Base-by-base conservation (phyloP, 1,139 yeast genomes). In the Kluyveromyces sp. region DNA sequence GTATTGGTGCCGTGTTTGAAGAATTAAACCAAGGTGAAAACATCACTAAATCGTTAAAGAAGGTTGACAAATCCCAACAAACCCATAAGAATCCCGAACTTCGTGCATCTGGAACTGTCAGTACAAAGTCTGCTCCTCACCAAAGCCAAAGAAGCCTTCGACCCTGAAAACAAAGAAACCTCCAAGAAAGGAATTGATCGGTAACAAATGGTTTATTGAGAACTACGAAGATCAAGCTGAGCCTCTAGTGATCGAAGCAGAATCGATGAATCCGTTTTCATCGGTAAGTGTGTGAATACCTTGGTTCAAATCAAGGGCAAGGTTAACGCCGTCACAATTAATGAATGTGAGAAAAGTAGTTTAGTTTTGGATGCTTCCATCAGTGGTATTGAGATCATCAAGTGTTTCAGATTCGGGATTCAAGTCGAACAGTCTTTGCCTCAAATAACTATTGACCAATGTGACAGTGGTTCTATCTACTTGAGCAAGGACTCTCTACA, bases 21-120 rank as follows among this genome's bases (percentile, higher is more conserved):
- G 95, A 87, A 55, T 73, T 94, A 52, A 90, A 83, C 69, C 76
- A 82, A 68, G 99, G 99, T 48, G 86, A 81, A 54, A 70, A 69
- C 37, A 83, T 94, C 58, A 90, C 97, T 2, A 72, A 90, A 30
- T 86, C 89, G 4, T 78, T 94, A 58, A 87, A 83, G 64, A 92
- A 92, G 67, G 97, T 92, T 39, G 97, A 89, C 56, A 86, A 81
- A 68, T 83, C 95, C 25, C 86, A 89, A 68, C 88, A 87, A 94
- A 88, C 96, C 32, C 97, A 89, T 68, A 90, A 89, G 69, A 89
- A 89, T 66, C 97, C 97, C 4, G 83, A 74, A 39, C 72, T 88
- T 57, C 82, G 95, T 61, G 75, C 73, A 7, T 64, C 74, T 2
- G 67, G 74, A 0, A 41, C 60, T 5, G 66, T 61, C 7, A 55